These are phyloP conservation scores for Jackrogersella minutella DNA, from an alignment of 495 filamentous ascomycete genomes.

Conservation along the genomic window DNA sequence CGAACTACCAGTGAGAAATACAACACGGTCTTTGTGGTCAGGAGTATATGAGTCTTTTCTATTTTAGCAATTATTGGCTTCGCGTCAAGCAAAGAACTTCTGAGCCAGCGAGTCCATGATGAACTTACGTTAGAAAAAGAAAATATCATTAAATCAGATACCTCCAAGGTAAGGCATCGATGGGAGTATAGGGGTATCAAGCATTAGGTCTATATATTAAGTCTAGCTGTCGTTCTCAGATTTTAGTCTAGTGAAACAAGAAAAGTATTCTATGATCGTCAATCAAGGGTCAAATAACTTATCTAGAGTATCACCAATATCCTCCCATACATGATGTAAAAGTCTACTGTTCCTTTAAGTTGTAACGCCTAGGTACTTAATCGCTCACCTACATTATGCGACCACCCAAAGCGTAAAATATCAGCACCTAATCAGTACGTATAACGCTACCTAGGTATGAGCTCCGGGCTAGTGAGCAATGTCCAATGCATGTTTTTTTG, in stretches of 20 bases:
- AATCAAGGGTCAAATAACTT: background rate
- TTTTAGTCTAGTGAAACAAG: conserved; percentile 46
- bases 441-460: no score
- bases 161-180: conserved; percentile 42
- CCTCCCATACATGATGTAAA: no score
- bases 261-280: conserved; percentile 41
- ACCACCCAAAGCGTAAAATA: conserved; percentile 45
- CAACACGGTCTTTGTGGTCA: conserved; percentile 51
- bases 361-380: conserved; percentile 35
- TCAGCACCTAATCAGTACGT: background rate
- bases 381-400: conserved; percentile 41
- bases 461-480: background rate
- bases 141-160: conserved; percentile 53
- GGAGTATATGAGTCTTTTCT: conserved; percentile 47
- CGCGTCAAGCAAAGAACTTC: no score
- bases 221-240: conserved; percentile 44
- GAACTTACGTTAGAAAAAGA: conserved; percentile 49
- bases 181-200: conserved; percentile 43
- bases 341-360: no score
- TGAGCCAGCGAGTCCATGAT: background rate
- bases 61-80: conserved; percentile 42
- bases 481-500: conserved; percentile 4
- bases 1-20: conserved; percentile 41
- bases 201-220: conserved; percentile 42
- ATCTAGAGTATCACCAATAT: background rate